A percentile compares a stretch with the other conserved stretches of the same genome.
Evolutionary conservation across 306 rosid species (phyloP).

Genomic region (Trifolium repens): DNA sequence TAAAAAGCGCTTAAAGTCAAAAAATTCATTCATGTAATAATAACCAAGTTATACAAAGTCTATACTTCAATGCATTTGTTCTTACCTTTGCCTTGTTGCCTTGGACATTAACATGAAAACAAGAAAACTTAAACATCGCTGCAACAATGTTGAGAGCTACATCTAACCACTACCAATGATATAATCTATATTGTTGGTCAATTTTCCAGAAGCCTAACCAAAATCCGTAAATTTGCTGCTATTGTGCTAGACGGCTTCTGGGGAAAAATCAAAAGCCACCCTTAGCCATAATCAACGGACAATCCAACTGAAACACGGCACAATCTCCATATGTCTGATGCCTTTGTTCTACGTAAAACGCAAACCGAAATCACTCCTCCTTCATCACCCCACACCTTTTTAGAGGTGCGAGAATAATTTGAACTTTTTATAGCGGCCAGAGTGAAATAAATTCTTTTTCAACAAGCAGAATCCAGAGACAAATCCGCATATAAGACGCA

Average conservation of each 20-base stretch:
- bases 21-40: slow-evolving; percentile 38
- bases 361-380: slow-evolving; percentile 65
- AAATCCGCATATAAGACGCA: slow-evolving; percentile 57
- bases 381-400: slow-evolving; percentile 92
- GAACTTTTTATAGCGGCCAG: slow-evolving; percentile 86
- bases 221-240: slow-evolving; percentile 33
- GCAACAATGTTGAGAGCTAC: slow-evolving; percentile 47
- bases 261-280: slow-evolving; percentile 39
- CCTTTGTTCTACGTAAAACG: slow-evolving; percentile 68
- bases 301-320: slow-evolving; percentile 92
- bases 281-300: slow-evolving; percentile 97
- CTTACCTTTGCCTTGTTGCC: slow-evolving; percentile 76
- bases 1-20: slow-evolving; percentile 41
- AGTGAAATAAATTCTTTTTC: slow-evolving; percentile 73
- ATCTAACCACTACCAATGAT: slow-evolving; percentile 49
- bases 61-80: slow-evolving; percentile 20
- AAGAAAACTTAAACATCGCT: slow-evolving; percentile 75
- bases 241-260: slow-evolving; percentile 49
- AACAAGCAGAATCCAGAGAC: slow-evolving; percentile 52
- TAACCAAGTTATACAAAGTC: slow-evolving; percentile 29
- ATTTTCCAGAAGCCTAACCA: slow-evolving; percentile 52
- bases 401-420: slow-evolving; percentile 86
- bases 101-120: slow-evolving; percentile 66
- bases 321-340: slow-evolving; percentile 91
- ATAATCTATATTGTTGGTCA: slow-evolving; percentile 44